Percentiles rank a stretch among this genome's conserved stretches.
These are phyloP conservation scores for Colletotrichum acutatum DNA, from an alignment of 2,329 filamentous ascomycete species.

Conservation along the genomic window DNA sequence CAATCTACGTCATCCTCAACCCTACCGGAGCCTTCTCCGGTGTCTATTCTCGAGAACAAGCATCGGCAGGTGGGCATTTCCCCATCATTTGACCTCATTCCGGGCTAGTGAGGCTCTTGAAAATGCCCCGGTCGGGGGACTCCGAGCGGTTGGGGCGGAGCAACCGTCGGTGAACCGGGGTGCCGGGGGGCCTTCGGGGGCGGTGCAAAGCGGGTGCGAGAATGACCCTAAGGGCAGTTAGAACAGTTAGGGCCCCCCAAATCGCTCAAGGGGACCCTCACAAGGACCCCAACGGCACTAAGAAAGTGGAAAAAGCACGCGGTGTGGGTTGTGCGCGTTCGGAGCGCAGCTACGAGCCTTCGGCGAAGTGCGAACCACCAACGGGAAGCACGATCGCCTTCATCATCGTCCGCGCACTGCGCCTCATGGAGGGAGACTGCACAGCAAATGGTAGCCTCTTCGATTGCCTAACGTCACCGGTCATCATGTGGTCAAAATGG, in stretches of 20 bases:
- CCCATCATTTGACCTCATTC: conserved; percentile 5
- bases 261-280: neutral
- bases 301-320: conserved; percentile 26
- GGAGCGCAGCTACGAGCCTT: conserved; percentile 2
- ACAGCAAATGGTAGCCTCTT: conserved; percentile 11
- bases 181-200: conserved; percentile 9
- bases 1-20: conserved; percentile 9
- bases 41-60: conserved; percentile 17
- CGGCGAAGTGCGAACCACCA: conserved; percentile 14
- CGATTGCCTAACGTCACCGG: conserved; percentile 26
- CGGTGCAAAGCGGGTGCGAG: conserved; percentile 4
- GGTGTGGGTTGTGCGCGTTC: neutral
- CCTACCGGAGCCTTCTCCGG: conserved; percentile 18
- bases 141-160: conserved; percentile 27
- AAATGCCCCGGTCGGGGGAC: conserved; percentile 13
- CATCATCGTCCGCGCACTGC: conserved; percentile 27
- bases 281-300: neutral
- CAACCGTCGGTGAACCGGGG: conserved; percentile 22
- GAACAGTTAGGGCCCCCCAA: no score
- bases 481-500: conserved; percentile 24
- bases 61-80: conserved; percentile 22
- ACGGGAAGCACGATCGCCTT: conserved; percentile 22
- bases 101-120: conserved; percentile 30
- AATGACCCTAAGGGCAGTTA: neutral
- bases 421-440: conserved; percentile 19